Conservation (phyloP, 2,329 filamentous ascomycete species). For the Pseudogymnoascus sp. region DNA sequence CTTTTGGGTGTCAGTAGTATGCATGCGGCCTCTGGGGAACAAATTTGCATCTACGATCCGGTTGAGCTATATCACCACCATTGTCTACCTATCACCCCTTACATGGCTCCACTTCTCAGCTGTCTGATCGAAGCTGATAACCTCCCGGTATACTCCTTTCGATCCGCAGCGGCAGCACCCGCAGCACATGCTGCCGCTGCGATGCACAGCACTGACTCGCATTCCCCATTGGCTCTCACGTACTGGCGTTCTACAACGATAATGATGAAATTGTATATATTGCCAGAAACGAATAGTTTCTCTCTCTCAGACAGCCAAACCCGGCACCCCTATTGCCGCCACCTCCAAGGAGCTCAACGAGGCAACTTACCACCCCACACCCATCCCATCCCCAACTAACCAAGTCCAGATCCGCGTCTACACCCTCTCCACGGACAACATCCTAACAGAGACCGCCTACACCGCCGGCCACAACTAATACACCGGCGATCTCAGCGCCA, state of each 20-base stretch:
- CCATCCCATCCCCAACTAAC: not conserved
- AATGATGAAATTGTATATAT: not conserved
- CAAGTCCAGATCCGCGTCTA: conserved; percentile 12
- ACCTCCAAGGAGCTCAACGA: conserved; percentile 8
- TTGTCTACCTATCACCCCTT: not conserved
- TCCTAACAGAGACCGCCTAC: conserved; percentile 12
- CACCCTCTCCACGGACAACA: conserved; percentile 8
- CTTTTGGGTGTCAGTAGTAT: not conserved
- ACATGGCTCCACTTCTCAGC: not conserved
- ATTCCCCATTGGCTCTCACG: not conserved
- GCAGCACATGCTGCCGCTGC: not conserved
- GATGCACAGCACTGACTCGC: not conserved
- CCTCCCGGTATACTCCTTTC: not conserved
- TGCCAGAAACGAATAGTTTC: not conserved
- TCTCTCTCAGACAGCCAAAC: conserved; percentile 3
- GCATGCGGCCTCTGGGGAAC: not conserved
- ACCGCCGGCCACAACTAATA: conserved; percentile 11
- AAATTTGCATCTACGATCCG: not conserved
- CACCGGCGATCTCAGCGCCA: conserved; percentile 11
- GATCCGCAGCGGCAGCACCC: not conserved
- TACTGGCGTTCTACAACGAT: not conserved
- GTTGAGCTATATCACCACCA: not conserved
- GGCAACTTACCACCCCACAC: not conserved
- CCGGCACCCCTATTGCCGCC: conserved; percentile 13
- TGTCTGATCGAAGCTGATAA: not conserved